Evolutionary conservation across 2,329 filamentous ascomycete species (phyloP).

Genomic region (Scortechinia acanthostroma): DNA sequence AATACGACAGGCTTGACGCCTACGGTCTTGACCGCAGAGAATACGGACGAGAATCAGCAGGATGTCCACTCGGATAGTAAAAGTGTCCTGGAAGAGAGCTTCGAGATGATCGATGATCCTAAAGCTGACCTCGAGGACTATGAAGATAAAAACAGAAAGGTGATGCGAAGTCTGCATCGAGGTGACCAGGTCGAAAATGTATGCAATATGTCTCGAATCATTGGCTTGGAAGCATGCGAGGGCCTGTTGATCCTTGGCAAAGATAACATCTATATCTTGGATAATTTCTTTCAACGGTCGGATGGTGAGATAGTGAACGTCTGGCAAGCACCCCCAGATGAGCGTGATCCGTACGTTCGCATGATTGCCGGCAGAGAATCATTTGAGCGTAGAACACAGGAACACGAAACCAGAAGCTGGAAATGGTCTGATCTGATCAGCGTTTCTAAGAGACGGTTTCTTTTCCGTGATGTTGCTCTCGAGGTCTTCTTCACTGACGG

Average conservation of each 20-base stretch:
- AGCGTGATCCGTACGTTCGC: conserved; percentile 89
- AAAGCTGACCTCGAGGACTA: conserved; percentile 53
- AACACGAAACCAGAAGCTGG: conserved; percentile 85
- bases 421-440: conserved; percentile 90
- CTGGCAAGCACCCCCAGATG: conserved; percentile 84
- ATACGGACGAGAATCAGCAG: neutral
- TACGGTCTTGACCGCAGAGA: conserved; percentile 5
- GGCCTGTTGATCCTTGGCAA: conserved; percentile 90
- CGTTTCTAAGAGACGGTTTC: conserved; percentile 87
- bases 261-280: conserved; percentile 84
- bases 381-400: conserved; percentile 52
- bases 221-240: conserved; percentile 87
- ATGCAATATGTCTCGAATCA: conserved; percentile 89
- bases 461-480: conserved; percentile 92
- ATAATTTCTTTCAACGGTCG: conserved; percentile 89
- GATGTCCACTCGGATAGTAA: conserved; percentile 10
- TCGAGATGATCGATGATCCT: conserved; percentile 82
- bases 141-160: conserved; percentile 96
- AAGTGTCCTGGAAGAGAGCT: conserved; percentile 71
- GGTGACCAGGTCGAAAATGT: conserved; percentile 89
- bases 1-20: conserved; percentile 7
- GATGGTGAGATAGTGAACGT: conserved; percentile 97
- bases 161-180: conserved; percentile 85
- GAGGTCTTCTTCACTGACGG: conserved; percentile 97
- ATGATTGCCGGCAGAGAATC: conserved; percentile 73